Evolutionary conservation across 2,329 filamentous ascomycete genomes (phyloP), one percentile per base, ranked within the genome.

Genomic region (Claviceps fusiformis): DNA sequence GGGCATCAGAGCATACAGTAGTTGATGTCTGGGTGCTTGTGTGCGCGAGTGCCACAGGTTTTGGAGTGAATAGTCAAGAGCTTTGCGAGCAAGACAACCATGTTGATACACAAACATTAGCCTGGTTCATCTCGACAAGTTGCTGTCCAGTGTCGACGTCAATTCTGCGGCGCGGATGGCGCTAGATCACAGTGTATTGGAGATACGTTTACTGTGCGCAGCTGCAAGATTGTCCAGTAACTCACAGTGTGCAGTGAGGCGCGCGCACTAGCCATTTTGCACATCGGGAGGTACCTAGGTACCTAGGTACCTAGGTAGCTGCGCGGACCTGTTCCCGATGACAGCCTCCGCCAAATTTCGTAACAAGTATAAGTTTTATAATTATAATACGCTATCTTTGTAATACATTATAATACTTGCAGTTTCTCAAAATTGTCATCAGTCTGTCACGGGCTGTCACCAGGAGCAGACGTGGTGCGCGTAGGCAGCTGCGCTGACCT

Each of bases 1-100:
- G 61, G 60, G 63, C 50, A 53, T 55, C 50, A 55, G 54, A 55
- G 27, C 31, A 41, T 35, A 27, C 15, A 24, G 33, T 7, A 11
- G 19, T 13, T 44, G 10, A 15, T 13, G 33, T 17, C 6, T 29
- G 17, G 11, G 29, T 27, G 15, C 27, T 27, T 43, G 17, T 47
- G 50, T 37, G 37, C 50, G 49, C 33, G n/a, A 29, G n/a, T 19
- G 27, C 35, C 41, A 39, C 49, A 19, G 24, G 2, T 47, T 33
- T 5, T 5, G 45, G n/a, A 27, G 39, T n/a, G 13, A 27, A 44
- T 37, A 39, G n/a, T 37, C 17, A 19, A 19, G 37, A 35, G 39
- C 53, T 50, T 10, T 37, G 27, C 46, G 3, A 41, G 49, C 19
- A 19, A 50, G 35, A 19, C 15, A 17, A n/a, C 24, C 24, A 24